These are phyloP conservation scores for Moesziomyces globuligerus DNA, from an alignment of 1,284 basidiomycete genomes.

Conservation along the genomic window DNA sequence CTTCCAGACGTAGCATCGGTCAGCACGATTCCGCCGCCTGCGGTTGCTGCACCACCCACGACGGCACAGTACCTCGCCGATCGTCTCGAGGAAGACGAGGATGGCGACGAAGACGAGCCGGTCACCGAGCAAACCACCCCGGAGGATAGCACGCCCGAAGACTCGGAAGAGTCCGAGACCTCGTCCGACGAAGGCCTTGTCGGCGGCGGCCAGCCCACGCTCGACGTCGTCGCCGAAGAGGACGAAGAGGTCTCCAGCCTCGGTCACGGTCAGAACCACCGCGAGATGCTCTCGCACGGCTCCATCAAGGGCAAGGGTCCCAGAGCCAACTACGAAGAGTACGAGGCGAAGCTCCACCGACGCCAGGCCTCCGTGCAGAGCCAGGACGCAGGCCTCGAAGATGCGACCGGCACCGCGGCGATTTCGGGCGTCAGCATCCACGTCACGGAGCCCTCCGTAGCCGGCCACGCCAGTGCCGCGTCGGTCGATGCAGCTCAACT, in stretches of 20 bases:
- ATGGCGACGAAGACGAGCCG: constrained; percentile 9
- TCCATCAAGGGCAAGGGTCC: constrained; percentile 32
- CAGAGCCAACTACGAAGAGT: constrained; percentile 28
- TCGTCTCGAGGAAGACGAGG: constrained; percentile 31
- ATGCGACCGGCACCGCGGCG: constrained; percentile 4
- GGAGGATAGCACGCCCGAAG: constrained; percentile 15
- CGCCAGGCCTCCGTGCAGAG: constrained; percentile 29
- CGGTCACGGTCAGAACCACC: constrained; percentile 46
- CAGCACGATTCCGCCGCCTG: background rate
- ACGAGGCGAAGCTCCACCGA: constrained; percentile 27
- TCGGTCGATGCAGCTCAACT: background rate
- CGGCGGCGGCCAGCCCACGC: constrained; percentile 23
- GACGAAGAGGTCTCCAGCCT: constrained; percentile 52
- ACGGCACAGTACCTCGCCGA: constrained; percentile 35
- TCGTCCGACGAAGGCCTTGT: constrained; percentile 39
- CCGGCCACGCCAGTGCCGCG: background rate
- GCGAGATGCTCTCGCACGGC: constrained; percentile 49
- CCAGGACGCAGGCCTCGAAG: constrained; percentile 3
- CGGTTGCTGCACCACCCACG: constrained; percentile 8
- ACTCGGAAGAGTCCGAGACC: constrained; percentile 17
- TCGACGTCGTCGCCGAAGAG: constrained; percentile 56
- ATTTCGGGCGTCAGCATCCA: constrained; percentile 27
- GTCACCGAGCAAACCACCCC: background rate
- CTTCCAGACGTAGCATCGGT: background rate
- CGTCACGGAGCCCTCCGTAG: constrained; percentile 12